phyloP scores from a whole-genome alignment of 2,329 filamentous ascomycete species.

The Dothideomycetes sp. region DNA sequence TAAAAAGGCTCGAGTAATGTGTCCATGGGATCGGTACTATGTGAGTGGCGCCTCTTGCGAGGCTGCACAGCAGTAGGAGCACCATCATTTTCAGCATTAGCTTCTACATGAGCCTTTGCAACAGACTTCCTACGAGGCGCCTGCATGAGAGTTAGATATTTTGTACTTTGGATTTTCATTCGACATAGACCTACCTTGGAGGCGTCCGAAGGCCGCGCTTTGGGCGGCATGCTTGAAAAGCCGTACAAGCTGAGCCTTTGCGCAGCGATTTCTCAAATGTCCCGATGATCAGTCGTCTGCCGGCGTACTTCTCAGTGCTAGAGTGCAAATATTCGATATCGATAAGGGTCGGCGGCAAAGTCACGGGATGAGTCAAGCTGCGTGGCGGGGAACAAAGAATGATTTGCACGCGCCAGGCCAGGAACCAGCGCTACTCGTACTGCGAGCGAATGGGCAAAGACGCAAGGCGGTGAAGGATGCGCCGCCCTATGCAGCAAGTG shows the following conservation, averaged over 20 bases:
- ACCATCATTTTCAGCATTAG: background rate
- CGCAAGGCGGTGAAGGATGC: background rate
- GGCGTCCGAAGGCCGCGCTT: constrained; percentile 4
- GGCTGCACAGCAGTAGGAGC: too few relatives aligned
- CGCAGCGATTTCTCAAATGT: background rate
- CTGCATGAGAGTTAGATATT: constrained; percentile 3
- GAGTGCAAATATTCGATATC: background rate
- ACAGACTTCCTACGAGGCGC: constrained; percentile 7
- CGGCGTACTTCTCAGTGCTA: too few relatives aligned
- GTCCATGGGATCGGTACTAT: constrained; percentile 26
- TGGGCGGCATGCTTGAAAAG: constrained; percentile 3
- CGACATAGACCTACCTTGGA: constrained; percentile 4
- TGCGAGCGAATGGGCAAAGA: background rate
- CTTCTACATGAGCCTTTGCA: constrained; percentile 7
- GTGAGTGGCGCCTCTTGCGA: constrained; percentile 7
- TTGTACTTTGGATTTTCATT: background rate
- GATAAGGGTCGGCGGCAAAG: background rate
- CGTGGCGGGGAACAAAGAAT: constrained; percentile 8
- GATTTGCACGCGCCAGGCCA: constrained; percentile 5
- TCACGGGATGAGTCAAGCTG: constrained; percentile 3
- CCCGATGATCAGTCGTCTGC: background rate
- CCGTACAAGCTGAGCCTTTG: background rate
- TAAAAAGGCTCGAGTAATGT: constrained; percentile 60
- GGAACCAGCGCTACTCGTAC: background rate
- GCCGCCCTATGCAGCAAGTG: too few relatives aligned